Base-by-base conservation (phyloP, 2,329 filamentous ascomycete genomes). In the Pseudovirgaria hyperparasitica region DNA sequence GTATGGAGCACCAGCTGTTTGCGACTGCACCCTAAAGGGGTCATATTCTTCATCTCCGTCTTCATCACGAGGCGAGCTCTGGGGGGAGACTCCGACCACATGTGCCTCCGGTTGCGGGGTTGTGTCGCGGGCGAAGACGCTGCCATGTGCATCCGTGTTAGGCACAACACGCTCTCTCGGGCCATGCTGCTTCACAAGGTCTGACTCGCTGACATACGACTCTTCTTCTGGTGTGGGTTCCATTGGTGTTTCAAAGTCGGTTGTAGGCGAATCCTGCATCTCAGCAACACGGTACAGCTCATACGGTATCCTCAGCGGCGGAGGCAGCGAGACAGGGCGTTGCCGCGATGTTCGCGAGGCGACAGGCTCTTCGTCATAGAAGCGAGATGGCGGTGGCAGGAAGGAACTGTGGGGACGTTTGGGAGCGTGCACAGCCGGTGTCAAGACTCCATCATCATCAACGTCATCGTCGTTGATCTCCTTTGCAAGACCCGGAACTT, bases 401-500 rank as follows among this genome's bases (percentile, higher is more conserved):
- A 53, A 39, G 33, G 42, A 42, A 25, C 51, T 52, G 10, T 37
- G 34, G 3, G 48, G 47, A 8, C 50, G 41, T 25, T 38, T 37
- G 1, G 37, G 32, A 6, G 35, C 41, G 13, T 38, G 30, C 1
- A 50, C 36, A 19, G 28, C 23, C 1, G 48, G 42, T 4, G 46
- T 50, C 23, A 46, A 33, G 7, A 28, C 37, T 16, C 40, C 40
- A 14, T 34, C 37, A 22, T 34, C 40, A 19, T 50, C 43, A 2
- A 29, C 34, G 11, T 58, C 60, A 9, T 60, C 58, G 5, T 60
- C 60, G 27, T 78, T 76, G 9, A 76, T 74, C 30, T 82, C 74
- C 30, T 63, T 71, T 1, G 67, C 70, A 5, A 84, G 62, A 0
- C 78, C 79, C 4, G 80, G 79, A 23, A 84, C 68, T 43, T 90